Evolutionary conservation across 257 asterid genomes (phyloP).

Genomic region (Gentiana macrophylla): DNA sequence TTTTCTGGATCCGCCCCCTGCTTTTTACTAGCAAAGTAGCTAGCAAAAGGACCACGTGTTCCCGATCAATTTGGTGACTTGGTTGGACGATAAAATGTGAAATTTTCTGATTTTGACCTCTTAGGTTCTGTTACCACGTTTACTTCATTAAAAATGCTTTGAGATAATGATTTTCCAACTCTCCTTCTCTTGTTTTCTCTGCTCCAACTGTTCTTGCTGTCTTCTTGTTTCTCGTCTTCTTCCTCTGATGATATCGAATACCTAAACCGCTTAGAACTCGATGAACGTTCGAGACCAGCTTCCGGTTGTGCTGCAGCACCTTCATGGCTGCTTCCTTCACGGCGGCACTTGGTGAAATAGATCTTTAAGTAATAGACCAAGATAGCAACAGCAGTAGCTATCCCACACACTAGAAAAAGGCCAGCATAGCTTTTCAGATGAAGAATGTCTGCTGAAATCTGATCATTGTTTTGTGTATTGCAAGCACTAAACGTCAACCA

Average conservation of each 20-base stretch:
- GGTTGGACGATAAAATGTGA: no score
- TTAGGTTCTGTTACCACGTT: no score
- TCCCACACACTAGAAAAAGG: slow-evolving; percentile 29
- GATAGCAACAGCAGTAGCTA: slow-evolving; percentile 65
- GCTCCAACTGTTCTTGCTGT: slow-evolving; percentile 22
- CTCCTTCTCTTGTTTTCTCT: slow-evolving; percentile 5
- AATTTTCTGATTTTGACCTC: no score
- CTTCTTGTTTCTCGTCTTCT: slow-evolving; percentile 26
- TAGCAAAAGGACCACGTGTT: no score
- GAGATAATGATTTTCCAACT: no score
- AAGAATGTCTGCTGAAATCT: slow-evolving; percentile 28
- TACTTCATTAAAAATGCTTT: no score
- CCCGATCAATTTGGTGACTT: no score
- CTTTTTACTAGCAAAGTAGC: no score
- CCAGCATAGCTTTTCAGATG: slow-evolving; percentile 49
- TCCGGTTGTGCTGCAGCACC: slow-evolving; percentile 7
- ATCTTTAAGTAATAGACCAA: slow-evolving; percentile 43
- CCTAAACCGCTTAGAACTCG: no score
- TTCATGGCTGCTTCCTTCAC: slow-evolving; percentile 5
- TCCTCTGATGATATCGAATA: slow-evolving; percentile 18
- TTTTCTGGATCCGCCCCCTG: no score
- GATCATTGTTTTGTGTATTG: slow-evolving; percentile 11
- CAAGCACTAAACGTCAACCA: slow-evolving; percentile 48
- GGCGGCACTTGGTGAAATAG: slow-evolving; percentile 28
- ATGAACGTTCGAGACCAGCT: no score